Base-by-base conservation (phyloP, 2,329 filamentous ascomycete genomes). In the Nigrospora sphaerica region DNA sequence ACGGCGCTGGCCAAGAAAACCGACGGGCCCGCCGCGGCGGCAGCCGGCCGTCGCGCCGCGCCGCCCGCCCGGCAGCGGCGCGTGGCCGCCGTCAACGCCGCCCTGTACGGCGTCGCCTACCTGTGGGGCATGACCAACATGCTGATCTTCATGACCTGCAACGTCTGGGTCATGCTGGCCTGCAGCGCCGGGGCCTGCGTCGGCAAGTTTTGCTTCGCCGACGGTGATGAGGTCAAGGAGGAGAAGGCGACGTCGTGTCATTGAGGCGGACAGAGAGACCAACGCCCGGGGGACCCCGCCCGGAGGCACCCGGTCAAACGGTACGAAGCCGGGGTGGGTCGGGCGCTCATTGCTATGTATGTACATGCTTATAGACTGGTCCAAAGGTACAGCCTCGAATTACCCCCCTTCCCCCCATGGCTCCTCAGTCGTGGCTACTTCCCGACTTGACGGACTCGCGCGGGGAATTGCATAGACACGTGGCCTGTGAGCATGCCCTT, bases 81-180 rank as follows among this genome's bases (percentile, higher is more conserved):
- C 12, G 40, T 14, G 4, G 40, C 40, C 17, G 40, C 23, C 12
- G 12, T 42, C 40, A 42, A 42, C n/a, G 40, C 40, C 18, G 32
- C 23, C 3, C 40, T 42, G 40, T 42, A 42, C 32, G 40, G 40
- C 32, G 32, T 42, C 12, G 40, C 32, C 40, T 42, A 42, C 17
- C 40, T 42, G 17, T 42, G 40, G 40, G 40, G 40, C 17, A 42
- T 42, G 40, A 42, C 40, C 12, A 42, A 42, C 40, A 42, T 42
- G 40, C 40, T 42, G 17, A 42, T 42, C 31, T 42, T 42, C 40
- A 42, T 42, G 40, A 42, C 40, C 32, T 42, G 32, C 40, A 42
- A 42, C 40, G 40, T 42, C 32, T 42, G 40, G 40, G 17, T 42
- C 40, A 42, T 42, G 40, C 40, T 42, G 17, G 40, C 40, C 4